Conservation (phyloP, 257 asterid genomes). For the Nyctanthes arbortristis region DNA sequence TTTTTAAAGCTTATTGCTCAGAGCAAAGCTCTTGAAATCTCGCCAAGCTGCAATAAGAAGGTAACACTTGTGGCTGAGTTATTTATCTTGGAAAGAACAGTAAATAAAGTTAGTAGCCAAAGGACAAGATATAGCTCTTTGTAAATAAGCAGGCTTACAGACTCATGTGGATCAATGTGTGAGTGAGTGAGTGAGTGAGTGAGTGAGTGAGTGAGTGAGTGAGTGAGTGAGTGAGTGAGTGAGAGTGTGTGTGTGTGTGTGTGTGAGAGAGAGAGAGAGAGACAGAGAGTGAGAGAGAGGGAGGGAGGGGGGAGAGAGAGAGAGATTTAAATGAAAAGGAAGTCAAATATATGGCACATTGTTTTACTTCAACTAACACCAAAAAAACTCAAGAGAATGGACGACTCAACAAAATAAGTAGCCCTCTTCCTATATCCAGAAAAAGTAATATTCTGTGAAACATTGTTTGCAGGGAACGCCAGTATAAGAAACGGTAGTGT, state of each 20-base stretch:
- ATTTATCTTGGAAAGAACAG: background rate
- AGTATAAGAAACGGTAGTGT: background rate
- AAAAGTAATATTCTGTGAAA: background rate
- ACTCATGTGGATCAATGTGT: background rate
- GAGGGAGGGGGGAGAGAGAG: too few species aligned
- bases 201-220: too few species aligned
- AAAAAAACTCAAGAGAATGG: background rate
- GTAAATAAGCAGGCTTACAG: background rate
- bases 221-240: too few species aligned
- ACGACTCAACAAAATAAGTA: background rate
- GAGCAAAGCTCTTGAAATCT: conserved; percentile 68
- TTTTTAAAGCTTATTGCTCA: conserved; percentile 22
- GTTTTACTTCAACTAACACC: background rate
- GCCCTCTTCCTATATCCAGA: background rate
- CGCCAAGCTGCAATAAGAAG: conserved; percentile 53
- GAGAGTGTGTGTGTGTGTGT: too few species aligned
- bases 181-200: too few species aligned
- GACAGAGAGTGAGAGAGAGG: background rate
- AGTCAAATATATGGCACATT: background rate
- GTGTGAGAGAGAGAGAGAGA: background rate
- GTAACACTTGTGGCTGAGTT: conserved; percentile 8
- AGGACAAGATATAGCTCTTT: background rate
- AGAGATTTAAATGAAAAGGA: too few species aligned
- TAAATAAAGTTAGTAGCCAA: background rate
- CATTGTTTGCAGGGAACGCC: background rate